Evolutionary conservation across 768 basidiomycete genomes (phyloP), one percentile per base, ranked within the genome.

Genomic region (Kwoniella dendrophila): DNA sequence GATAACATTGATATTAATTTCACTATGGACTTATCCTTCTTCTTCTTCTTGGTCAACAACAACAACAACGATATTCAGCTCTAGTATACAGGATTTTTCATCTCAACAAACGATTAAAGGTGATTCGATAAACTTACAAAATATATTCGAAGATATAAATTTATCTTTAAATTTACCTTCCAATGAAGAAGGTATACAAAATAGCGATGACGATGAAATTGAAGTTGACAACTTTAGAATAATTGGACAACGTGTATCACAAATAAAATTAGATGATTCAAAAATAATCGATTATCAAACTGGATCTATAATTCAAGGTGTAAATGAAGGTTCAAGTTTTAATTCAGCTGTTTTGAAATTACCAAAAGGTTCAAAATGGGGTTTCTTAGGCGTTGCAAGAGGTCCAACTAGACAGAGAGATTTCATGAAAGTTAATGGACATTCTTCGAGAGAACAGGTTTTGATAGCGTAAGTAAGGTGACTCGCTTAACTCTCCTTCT

Each of bases 381-480:
- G 38, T 20, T 63, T 58, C 36, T 47, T 63, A 12, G 62, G 62
- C 20, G 62, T 63, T 1, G 50, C 62, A 4, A 63, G 62, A 30
- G 62, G 62, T 26, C 62, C 62, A 34, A 52, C 49, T 6, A 56
- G 61, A 34, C 16, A 36, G 48, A 49, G 62, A 41, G 41, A 58
- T 18, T 50, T 63, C 38, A 57, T 63, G 55, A 52, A 24, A 18
- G 16, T 63, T 16, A 56, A 56, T 40, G 62, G 62, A 4, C n/a
- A 54, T 36, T 30, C 51, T 10, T 63, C 61, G 2, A 49, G 47
- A 34, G 61, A 63, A 24, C 61, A 63, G 34, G 55, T 63, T 18
- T 32, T 63, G 20, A 34, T 63, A 22, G 61, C 61, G 61, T 63
- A 55, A 63, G 53, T 53, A 16, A 12, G 18, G 14, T 30, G 5